Evolutionary conservation across 1,284 basidiomycete genomes (phyloP).

Genomic region (Macrocystidia cucumis): DNA sequence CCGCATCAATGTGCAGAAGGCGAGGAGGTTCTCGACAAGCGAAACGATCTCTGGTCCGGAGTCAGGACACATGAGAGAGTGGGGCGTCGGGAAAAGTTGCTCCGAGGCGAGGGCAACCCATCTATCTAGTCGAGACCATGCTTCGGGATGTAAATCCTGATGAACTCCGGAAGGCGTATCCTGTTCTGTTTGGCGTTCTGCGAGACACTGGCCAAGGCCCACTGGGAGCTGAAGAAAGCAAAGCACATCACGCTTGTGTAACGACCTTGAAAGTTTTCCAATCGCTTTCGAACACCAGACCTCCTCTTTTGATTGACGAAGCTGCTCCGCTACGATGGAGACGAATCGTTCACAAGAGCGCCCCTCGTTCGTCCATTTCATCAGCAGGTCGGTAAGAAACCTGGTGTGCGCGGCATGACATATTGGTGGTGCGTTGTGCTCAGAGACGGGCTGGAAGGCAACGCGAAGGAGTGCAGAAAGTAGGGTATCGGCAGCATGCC

Average conservation of each 20-base stretch:
- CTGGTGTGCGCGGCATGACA: constrained; percentile 34
- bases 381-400: constrained; percentile 21
- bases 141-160: too few relatives aligned
- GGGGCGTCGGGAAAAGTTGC: too few relatives aligned
- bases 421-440: constrained; percentile 7
- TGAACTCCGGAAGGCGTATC: neutral
- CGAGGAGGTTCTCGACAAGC: too few relatives aligned
- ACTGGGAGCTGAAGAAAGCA: constrained; percentile 13
- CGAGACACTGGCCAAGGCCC: neutral
- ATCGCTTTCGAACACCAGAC: constrained; percentile 20
- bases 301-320: constrained; percentile 10
- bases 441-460: constrained; percentile 8
- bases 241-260: constrained; percentile 12
- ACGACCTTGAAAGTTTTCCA: constrained; percentile 12
- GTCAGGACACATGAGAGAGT: too few relatives aligned
- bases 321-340: constrained; percentile 10
- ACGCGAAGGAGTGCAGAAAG: constrained; percentile 28
- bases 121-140: too few relatives aligned
- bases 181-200: neutral
- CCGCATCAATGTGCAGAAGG: too few relatives aligned
- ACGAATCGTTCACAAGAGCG: constrained; percentile 12
- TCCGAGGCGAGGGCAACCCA: too few relatives aligned
- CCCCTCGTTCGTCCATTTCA: constrained; percentile 16
- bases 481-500: constrained; percentile 33
- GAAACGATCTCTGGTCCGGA: too few relatives aligned